Conservation (phyloP, 1,284 basidiomycete genomes). For the Fomes fomentarius region DNA sequence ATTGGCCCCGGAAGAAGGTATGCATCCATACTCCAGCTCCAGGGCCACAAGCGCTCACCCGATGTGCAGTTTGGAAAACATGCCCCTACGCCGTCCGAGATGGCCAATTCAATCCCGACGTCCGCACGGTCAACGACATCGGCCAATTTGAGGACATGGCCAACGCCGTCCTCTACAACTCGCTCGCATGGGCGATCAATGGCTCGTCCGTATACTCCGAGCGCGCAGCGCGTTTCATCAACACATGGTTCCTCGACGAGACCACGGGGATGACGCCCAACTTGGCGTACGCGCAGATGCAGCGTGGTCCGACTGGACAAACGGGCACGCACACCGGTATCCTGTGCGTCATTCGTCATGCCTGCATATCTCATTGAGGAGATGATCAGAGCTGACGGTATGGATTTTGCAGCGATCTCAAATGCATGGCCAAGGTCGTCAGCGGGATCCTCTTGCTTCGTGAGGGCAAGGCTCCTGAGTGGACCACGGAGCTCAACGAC, state of each 20-base stretch:
- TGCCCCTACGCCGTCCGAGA: slow-evolving; percentile 61
- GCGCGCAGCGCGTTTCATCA: slow-evolving; percentile 47
- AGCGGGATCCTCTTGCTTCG: slow-evolving; percentile 60
- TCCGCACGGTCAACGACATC: slow-evolving; percentile 45
- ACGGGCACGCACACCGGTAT: slow-evolving; percentile 59
- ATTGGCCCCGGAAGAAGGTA: slow-evolving; percentile 48
- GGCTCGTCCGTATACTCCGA: slow-evolving; percentile 38
- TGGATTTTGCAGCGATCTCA: slow-evolving; percentile 45
- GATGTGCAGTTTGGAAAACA: slow-evolving; percentile 39
- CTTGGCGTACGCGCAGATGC: slow-evolving; percentile 65
- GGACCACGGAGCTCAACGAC: slow-evolving; percentile 55
- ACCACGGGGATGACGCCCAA: slow-evolving; percentile 68
- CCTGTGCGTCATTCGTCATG: slow-evolving; percentile 37
- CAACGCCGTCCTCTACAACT: slow-evolving; percentile 64
- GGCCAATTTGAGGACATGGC: slow-evolving; percentile 56
- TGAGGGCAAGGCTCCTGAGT: slow-evolving; percentile 47
- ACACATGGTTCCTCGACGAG: slow-evolving; percentile 61
- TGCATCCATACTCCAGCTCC: background rate
- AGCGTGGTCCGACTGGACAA: slow-evolving; percentile 53
- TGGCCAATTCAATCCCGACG: slow-evolving; percentile 56
- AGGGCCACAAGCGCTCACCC: background rate
- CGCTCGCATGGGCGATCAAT: slow-evolving; percentile 56
- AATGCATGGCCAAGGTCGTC: slow-evolving; percentile 60
- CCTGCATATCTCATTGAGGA: background rate
- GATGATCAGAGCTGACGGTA: background rate